Evolutionary conservation across 768 basidiomycete species (phyloP).

Genomic region (Tephrocybe sp.): DNA sequence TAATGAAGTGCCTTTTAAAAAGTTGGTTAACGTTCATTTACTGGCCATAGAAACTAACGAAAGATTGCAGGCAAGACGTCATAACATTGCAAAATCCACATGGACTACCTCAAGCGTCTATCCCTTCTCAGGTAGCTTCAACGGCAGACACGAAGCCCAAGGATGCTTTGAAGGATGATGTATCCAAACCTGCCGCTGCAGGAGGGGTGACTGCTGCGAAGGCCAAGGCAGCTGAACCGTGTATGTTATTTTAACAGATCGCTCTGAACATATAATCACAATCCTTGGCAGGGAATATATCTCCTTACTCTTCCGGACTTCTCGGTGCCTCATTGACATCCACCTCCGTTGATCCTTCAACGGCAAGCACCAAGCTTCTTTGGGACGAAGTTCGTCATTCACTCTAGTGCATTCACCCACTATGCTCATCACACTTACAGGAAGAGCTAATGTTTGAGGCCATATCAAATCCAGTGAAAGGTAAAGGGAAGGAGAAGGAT

Average conservation of each 20-base stretch:
- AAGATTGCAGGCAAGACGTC: constrained; percentile 65
- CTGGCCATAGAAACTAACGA: constrained; percentile 7
- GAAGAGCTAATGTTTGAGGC: constrained; percentile 99
- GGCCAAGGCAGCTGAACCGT: constrained; percentile 60
- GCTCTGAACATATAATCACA: not conserved
- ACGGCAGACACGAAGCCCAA: constrained; percentile 25
- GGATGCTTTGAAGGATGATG: constrained; percentile 29
- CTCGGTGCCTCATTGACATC: constrained; percentile 94
- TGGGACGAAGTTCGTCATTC: constrained; percentile 77
- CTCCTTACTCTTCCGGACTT: constrained; percentile 87
- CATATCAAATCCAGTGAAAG: constrained; percentile 73
- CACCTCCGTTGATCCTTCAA: constrained; percentile 80
- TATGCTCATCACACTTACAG: constrained; percentile 27
- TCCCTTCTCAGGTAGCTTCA: constrained; percentile 24
- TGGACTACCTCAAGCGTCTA: constrained; percentile 61
- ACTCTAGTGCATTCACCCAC: not conserved
- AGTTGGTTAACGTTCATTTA: constrained; percentile 39
- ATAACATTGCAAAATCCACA: constrained; percentile 94
- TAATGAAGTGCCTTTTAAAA: constrained; percentile 80
- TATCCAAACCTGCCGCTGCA: constrained; percentile 29
- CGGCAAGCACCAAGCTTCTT: constrained; percentile 71
- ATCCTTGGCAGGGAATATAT: constrained; percentile 67
- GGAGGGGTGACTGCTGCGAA: constrained; percentile 39
- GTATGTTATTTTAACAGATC: constrained; percentile 35
- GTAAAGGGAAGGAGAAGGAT: constrained; percentile 92